phyloP scores from a whole-genome alignment of 2,329 filamentous ascomycete genomes.

The Colletotrichum tofieldiae region DNA sequence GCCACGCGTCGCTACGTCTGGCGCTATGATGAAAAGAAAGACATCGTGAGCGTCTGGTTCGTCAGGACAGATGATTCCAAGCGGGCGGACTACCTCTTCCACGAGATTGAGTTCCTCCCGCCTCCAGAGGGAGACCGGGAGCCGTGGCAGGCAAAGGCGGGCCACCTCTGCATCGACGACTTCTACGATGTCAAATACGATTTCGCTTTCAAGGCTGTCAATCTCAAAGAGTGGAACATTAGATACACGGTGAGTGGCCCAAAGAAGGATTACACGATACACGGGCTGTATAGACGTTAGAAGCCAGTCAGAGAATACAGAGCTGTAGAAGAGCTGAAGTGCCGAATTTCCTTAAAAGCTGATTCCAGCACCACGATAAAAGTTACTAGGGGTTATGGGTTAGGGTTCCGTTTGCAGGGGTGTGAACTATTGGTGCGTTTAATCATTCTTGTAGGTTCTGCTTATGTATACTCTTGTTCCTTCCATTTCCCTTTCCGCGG shows the following conservation, averaged over 20 bases:
- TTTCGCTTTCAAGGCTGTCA: conserved; percentile 74
- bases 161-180: conserved; percentile 80
- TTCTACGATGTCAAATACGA: conserved; percentile 80
- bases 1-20: conserved; percentile 80
- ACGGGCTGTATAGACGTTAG: conserved; percentile 65
- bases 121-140: conserved; percentile 52
- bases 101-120: conserved; percentile 76
- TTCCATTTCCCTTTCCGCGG: neutral
- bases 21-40: conserved; percentile 74
- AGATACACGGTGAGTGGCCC: conserved; percentile 79
- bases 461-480: neutral
- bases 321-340: neutral
- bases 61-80: conserved; percentile 74
- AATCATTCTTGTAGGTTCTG: conserved; percentile 16
- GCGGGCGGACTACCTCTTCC: conserved; percentile 81
- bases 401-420: neutral
- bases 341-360: too few relatives aligned
- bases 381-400: too few relatives aligned
- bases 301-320: neutral
- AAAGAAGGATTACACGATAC: conserved; percentile 80
- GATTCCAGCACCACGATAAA: neutral
- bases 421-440: neutral
- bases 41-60: conserved; percentile 82
- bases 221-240: conserved; percentile 71
- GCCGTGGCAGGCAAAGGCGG: conserved; percentile 76